phyloP scores from a whole-genome alignment of 2,329 filamentous ascomycete genomes.

The Periconia macrospinosa region DNA sequence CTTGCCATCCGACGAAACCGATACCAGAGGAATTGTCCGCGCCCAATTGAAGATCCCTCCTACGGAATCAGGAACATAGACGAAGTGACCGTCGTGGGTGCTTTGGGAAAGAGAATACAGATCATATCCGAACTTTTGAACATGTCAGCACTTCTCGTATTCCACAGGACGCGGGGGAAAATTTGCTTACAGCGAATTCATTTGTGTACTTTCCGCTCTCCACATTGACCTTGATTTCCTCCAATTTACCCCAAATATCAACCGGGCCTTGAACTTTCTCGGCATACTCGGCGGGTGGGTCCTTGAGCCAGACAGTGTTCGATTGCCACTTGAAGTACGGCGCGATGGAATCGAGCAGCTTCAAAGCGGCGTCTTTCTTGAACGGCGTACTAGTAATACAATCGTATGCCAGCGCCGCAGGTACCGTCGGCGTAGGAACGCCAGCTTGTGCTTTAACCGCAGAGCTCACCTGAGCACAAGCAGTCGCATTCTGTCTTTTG shows the following conservation, averaged over 20 bases:
- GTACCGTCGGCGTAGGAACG: slow-evolving; percentile 42
- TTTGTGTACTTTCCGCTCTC: slow-evolving; percentile 40
- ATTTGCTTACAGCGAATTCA: slow-evolving; percentile 43
- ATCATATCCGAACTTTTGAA: slow-evolving; percentile 33
- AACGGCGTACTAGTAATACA: slow-evolving; percentile 51
- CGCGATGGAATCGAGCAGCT: slow-evolving; percentile 46
- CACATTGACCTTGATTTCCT: slow-evolving; percentile 44
- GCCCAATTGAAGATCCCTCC: slow-evolving; percentile 55
- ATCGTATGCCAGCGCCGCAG: slow-evolving; percentile 49
- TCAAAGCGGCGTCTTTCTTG: slow-evolving; percentile 46
- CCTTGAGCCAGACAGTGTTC: slow-evolving; percentile 47
- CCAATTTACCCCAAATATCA: slow-evolving; percentile 45
- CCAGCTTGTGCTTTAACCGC: slow-evolving; percentile 26
- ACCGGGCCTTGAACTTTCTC: slow-evolving; percentile 49
- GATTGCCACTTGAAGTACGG: slow-evolving; percentile 53
- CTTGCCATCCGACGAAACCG: slow-evolving; percentile 58
- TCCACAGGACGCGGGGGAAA: background rate
- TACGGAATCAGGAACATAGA: slow-evolving; percentile 57
- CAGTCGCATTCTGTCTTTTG: slow-evolving; percentile 31
- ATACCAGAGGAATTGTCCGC: slow-evolving; percentile 57
- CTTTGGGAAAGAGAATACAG: slow-evolving; percentile 49
- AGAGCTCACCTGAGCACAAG: slow-evolving; percentile 37
- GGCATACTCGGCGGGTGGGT: slow-evolving; percentile 50
- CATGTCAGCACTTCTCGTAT: background rate
- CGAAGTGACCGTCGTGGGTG: slow-evolving; percentile 68